Conservation (phyloP, 192 early-diverging fungal genomes). For the Coemansia sp. region DNA sequence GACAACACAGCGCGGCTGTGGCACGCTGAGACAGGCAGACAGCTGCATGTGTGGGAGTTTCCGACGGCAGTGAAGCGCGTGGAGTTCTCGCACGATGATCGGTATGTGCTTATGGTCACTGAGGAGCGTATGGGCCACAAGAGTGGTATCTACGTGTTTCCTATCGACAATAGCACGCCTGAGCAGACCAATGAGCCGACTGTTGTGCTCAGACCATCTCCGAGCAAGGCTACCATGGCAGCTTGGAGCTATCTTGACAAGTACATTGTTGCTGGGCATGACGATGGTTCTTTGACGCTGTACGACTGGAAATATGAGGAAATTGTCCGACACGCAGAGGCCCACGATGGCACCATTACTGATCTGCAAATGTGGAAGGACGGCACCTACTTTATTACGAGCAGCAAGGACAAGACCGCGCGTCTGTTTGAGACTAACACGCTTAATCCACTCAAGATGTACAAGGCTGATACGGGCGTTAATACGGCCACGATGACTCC, state of each 20-base stretch:
- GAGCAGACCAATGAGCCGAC: conserved; percentile 77
- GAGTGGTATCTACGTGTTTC: conserved; percentile 81
- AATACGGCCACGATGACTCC: conserved; percentile 94
- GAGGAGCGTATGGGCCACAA: conserved; percentile 94
- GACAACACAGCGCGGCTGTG: conserved; percentile 91
- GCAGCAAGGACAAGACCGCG: conserved; percentile 92
- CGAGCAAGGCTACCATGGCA: conserved; percentile 88
- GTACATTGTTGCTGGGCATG: conserved; percentile 91
- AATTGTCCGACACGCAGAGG: conserved; percentile 52
- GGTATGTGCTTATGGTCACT: conserved; percentile 86
- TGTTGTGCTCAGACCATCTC: conserved; percentile 66
- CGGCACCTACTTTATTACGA: conserved; percentile 91
- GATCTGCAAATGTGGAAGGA: conserved; percentile 93
- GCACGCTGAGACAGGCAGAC: conserved; percentile 87
- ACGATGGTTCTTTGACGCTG: conserved; percentile 86
- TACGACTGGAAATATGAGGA: conserved; percentile 86
- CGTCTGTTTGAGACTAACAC: conserved; percentile 86
- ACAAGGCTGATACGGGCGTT: conserved; percentile 80
- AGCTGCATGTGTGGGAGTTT: conserved; percentile 89
- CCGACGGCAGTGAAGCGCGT: conserved; percentile 90
- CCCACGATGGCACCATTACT: conserved; percentile 74
- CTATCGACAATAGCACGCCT: conserved; percentile 62
- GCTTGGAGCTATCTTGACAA: conserved; percentile 91
- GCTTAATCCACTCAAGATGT: conserved; percentile 81
- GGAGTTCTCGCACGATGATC: conserved; percentile 87